These are phyloP conservation scores for Boletus edulis DNA, from an alignment of 768 basidiomycete genomes.

Conservation along the genomic window DNA sequence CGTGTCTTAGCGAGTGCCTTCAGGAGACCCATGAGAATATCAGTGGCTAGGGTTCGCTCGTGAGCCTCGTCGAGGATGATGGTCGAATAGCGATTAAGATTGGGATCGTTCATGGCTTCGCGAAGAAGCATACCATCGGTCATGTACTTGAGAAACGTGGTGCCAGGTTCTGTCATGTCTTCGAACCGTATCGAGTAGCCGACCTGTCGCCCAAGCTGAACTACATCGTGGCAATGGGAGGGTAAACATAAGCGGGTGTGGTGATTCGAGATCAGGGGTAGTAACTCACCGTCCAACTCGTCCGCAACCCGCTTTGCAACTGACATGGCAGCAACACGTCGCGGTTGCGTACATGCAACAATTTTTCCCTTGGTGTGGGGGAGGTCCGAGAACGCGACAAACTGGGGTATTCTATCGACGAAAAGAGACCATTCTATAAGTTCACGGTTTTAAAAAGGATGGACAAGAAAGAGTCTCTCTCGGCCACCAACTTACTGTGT, in stretches of 20 bases:
- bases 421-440: slow-evolving; percentile 31
- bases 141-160: slow-evolving; percentile 98
- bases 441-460: slow-evolving; percentile 16
- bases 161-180: slow-evolving; percentile 78
- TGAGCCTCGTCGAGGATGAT: slow-evolving; percentile 99
- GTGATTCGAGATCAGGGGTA: neutral
- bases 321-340: slow-evolving; percentile 96
- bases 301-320: slow-evolving; percentile 98
- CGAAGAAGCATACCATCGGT: slow-evolving; percentile 99
- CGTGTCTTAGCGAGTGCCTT: slow-evolving; percentile 81
- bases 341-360: slow-evolving; percentile 95
- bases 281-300: slow-evolving; percentile 89
- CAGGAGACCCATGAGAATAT: slow-evolving; percentile 96
- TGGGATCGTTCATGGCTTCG: slow-evolving; percentile 96
- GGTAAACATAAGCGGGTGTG: slow-evolving; percentile 2
- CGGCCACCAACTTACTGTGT: slow-evolving; percentile 69
- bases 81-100: slow-evolving; percentile 86
- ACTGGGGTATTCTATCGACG: slow-evolving; percentile 84
- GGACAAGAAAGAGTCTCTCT: slow-evolving; percentile 19
- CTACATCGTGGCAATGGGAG: slow-evolving; percentile 37
- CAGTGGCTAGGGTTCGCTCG: slow-evolving; percentile 95
- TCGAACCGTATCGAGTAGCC: slow-evolving; percentile 99
- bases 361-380: slow-evolving; percentile 88
- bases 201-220: slow-evolving; percentile 90
- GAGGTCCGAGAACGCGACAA: slow-evolving; percentile 90